Base-by-base conservation (phyloP, 768 basidiomycete species). In the button mushroom (Agaricus bisporus) region DNA sequence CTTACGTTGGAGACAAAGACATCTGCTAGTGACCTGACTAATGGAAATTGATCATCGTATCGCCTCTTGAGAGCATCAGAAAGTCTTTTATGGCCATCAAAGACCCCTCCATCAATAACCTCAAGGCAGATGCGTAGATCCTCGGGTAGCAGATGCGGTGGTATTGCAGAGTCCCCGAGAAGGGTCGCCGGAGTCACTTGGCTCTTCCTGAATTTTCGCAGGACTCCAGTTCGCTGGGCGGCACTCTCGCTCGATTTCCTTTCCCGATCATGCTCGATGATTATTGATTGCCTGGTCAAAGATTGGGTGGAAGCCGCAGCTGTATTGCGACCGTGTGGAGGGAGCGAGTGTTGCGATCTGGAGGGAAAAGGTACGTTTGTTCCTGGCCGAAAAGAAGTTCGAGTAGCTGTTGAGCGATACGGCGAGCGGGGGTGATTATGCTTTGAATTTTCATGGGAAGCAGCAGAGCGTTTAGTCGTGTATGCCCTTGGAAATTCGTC, bases 21-120 rank as follows among this genome's bases (percentile, higher is more conserved):
- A 61, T 98, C 95, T 51, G 95, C 94, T 37, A 98, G 77, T 26
- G 86, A 89, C 49, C 95, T 78, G 35, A 98, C 95, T 35, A 98
- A 78, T 12, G 95, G 95, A 64, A 89, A 98, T 60, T 98, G 95
- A 60, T 97, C 92, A 51, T 95, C 93, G 58, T 98, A 98, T 39
- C 94, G 79, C 70, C 90, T 94, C 64, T 81, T 82, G 60, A 99
- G 69, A 18, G 88, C 89, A 48, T 89, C 88, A 49, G 85, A 88
- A 32, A 99, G 77, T 59, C 85, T 80, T 60, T 86, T 77, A 68
- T 99, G 97, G 1, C 97, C 95, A 39, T 90, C 85, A 49, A 97
- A 75, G 42, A 98, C 90, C 22, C 91, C 88, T 35, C 81, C 80
- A 61, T 92, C 85, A 39, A 95, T 82, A 11, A 92, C 89, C 65